Evolutionary conservation across 192 early-diverging fungal genomes (phyloP), one percentile per base, ranked within the genome.

Genomic region (Irineochytrium annulatum): DNA sequence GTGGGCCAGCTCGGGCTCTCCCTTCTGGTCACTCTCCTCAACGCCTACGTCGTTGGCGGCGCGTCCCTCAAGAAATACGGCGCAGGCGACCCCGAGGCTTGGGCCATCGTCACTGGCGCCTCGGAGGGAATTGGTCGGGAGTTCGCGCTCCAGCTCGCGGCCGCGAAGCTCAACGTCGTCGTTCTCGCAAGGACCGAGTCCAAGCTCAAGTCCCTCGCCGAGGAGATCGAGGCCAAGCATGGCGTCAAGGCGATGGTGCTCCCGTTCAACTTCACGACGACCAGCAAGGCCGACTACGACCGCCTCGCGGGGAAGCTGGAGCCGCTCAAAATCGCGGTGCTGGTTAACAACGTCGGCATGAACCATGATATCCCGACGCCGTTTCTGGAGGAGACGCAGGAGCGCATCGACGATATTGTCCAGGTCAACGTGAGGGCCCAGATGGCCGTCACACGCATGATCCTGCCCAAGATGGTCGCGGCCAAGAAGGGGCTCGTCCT

Each of bases 61-160:
- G 30, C 6, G 43, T 24, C 24, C 39, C 56, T 88, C 27, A 65
- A 65, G 34, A 73, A 67, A 3, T 87, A 78, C 52, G 84, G 84
- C 17, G 81, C 82, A 39, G 74, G 71, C 17, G 56, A 64, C 52
- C 51, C 43, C 3, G 86, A 77, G 41, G 67, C 79, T 3, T 89
- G 86, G 86, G 88, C 86, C 34, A 87, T 97, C 43, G 83, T 98
- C 29, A 98, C 96, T 32, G 96, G 96, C 49, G 93, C 91, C 30
- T 92, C 93, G 16, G 96, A 95, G 70, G 96, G 94, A 52, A 91
- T 98, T 71, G 96, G 96, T 30, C 90, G 87, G 58, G 91, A 95
- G 71, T 91, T 94, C 58, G 92, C 93, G n/a, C 63, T 84, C 43
- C 91, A 98, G 73, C 76, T 98, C 31, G 92, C 91, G 31, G 75